Evolutionary conservation across 768 basidiomycete species (phyloP).

Genomic region (Collybiopsis luxurians): DNA sequence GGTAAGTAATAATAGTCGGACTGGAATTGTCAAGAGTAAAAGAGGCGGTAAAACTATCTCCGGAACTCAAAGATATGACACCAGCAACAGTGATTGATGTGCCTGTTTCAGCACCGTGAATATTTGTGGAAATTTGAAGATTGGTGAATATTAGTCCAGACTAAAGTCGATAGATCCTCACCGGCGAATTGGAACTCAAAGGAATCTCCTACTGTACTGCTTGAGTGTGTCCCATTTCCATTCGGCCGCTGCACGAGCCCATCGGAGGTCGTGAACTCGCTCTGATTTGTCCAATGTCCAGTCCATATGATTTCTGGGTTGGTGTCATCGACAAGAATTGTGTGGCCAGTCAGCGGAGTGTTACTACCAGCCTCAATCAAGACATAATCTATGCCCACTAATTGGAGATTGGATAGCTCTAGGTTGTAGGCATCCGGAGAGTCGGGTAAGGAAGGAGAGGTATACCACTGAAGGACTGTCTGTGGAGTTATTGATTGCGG

Average conservation of each 20-base stretch:
- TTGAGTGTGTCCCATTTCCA: neutral
- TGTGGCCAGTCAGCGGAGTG: conserved; percentile 7
- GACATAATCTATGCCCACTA: conserved; percentile 7
- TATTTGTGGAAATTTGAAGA: too few relatives aligned
- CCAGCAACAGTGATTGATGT: too few relatives aligned
- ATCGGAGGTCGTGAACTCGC: neutral
- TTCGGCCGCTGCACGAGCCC: neutral
- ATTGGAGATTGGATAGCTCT: neutral
- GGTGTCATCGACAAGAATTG: conserved; percentile 13
- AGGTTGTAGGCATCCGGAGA: neutral
- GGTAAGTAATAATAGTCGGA: too few relatives aligned
- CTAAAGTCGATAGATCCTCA: too few relatives aligned
- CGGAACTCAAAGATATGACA: too few relatives aligned
- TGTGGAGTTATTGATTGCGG: neutral
- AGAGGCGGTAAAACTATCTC: too few relatives aligned
- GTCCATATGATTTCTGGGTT: conserved; percentile 11
- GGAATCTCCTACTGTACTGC: neutral
- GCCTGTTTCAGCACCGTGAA: too few relatives aligned
- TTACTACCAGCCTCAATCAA: conserved; percentile 6
- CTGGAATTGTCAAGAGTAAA: too few relatives aligned
- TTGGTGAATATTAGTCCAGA: too few relatives aligned
- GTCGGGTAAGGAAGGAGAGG: neutral
- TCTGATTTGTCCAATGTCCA: conserved; percentile 4
- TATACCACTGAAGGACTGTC: neutral
- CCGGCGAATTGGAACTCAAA: neutral